Base-by-base conservation (phyloP, 441 rosid genomes). In the Viola pubescens region DNA sequence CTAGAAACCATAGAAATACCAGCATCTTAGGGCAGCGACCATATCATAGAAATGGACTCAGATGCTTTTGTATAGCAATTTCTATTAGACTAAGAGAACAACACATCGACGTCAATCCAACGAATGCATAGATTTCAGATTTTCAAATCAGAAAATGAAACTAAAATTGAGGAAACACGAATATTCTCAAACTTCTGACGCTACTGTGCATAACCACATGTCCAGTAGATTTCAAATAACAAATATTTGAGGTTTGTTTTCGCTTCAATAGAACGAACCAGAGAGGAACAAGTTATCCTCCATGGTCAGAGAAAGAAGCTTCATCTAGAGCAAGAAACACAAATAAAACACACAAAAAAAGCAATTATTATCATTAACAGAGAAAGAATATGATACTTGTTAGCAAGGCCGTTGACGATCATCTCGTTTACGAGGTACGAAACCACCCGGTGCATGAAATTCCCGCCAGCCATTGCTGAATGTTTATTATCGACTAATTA, bases 401-500 rank as follows among this genome's bases (percentile, higher is more conserved):
- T 87, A 11, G 98, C 87, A 70, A 92, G 90, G 14, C 94, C 77
- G 54, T 84, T 81, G 26, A 92, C 98, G 40, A 92, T 52, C 58
- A 92, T 14, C 78, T 92, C 97, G 61, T 92, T 89, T 4, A 84
- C 88, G 46, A 92, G 51, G 42, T 89, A 87, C 52, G 87, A 68
- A 0, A 89, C n/a, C 4, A 87, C 96, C 75, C 97, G 76, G 62
- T 72, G 86, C 65, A 89, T 40, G 65, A 92, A 89, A 71, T 87
- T 87, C 52, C 97, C 98, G 26, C 90, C 97, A 39, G 97, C 96
- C 97, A 89, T 92, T 45, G 41, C 61, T 52, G 34, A 26, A 26
- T 26, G 2, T 26, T 26, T 26, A 26, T 26, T 26, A 26, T 26
- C 34, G 34, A 26, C 34, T 26, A 26, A 26, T 26, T 26, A 26